Conservation (phyloP, 345 rosid genomes). For the Eucalyptus camaldulensis region DNA sequence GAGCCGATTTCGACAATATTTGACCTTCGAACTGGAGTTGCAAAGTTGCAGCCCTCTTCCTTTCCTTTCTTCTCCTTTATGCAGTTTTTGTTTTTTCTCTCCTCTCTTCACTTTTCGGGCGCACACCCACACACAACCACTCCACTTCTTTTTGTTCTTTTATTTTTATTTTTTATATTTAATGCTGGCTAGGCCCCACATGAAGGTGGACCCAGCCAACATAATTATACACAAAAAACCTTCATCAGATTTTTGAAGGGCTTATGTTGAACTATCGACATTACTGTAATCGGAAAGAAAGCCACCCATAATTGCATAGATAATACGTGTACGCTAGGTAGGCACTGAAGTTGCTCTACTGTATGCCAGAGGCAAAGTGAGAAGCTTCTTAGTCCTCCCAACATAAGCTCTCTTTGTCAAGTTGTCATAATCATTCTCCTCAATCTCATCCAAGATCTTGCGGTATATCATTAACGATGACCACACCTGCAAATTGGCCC, state of each 20-base stretch:
- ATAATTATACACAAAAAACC: neutral
- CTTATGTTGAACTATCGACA: neutral
- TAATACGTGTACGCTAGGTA: neutral
- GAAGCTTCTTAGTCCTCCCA: constrained; percentile 29
- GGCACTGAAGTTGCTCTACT: constrained; percentile 11
- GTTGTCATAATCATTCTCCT: constrained; percentile 50
- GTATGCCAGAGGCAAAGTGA: constrained; percentile 37
- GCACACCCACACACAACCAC: too few species aligned
- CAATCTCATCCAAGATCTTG: constrained; percentile 38
- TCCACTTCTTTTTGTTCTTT: too few species aligned
- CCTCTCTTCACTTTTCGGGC: too few species aligned
- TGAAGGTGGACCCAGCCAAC: too few species aligned
- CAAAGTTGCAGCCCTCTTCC: too few species aligned
- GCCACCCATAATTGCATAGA: neutral
- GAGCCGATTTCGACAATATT: rapidly evolving
- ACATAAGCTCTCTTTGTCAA: constrained; percentile 44
- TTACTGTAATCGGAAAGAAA: neutral
- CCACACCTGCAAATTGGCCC: constrained; percentile 31
- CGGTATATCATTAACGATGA: constrained; percentile 34
- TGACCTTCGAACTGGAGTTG: rapidly evolving
- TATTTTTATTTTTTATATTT: too few species aligned
- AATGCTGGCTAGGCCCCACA: too few species aligned
- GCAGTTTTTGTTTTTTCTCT: too few species aligned
- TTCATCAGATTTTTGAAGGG: neutral
- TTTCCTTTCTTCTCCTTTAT: too few species aligned